Percentiles rank a stretch among this genome's conserved stretches.
These are phyloP conservation scores for Emydomyces testavorans DNA, from an alignment of 2,329 filamentous ascomycete species.

Conservation along the genomic window DNA sequence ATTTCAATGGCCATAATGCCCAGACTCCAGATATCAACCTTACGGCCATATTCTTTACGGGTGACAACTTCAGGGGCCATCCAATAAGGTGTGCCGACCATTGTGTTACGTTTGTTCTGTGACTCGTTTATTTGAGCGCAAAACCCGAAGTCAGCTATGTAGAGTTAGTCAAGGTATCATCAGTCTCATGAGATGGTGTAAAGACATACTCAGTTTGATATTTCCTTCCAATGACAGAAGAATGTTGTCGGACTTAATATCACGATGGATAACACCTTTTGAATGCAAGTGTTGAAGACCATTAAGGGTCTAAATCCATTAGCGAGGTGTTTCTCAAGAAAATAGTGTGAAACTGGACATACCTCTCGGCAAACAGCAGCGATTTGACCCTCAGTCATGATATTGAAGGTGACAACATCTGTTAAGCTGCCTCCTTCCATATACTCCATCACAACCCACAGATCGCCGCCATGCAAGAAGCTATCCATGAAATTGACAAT, in stretches of 20 bases:
- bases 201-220: slow-evolving; percentile 80
- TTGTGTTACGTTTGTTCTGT: slow-evolving; percentile 94
- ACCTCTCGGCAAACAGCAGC: slow-evolving; percentile 85
- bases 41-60: slow-evolving; percentile 92
- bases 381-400: slow-evolving; percentile 97
- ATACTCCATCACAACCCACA: slow-evolving; percentile 99
- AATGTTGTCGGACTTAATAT: slow-evolving; percentile 99
- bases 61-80: slow-evolving; percentile 99
- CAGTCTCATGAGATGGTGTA: not conserved
- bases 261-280: slow-evolving; percentile 94
- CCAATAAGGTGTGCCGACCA: slow-evolving; percentile 99
- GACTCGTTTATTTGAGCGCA: slow-evolving; percentile 96
- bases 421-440: slow-evolving; percentile 98
- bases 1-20: slow-evolving; percentile 99
- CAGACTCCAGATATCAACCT: slow-evolving; percentile 96
- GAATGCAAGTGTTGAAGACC: slow-evolving; percentile 92
- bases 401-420: slow-evolving; percentile 97
- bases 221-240: slow-evolving; percentile 84
- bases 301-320: slow-evolving; percentile 53
- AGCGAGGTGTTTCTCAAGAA: slow-evolving; percentile 14
- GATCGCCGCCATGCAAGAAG: slow-evolving; percentile 74
- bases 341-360: slow-evolving; percentile 20
- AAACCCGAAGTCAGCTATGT: slow-evolving; percentile 86
- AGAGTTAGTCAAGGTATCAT: slow-evolving; percentile 16
- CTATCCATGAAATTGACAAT: slow-evolving; percentile 99